These are phyloP conservation scores for Prosopis cineraria DNA, from an alignment of 306 rosid species.

Conservation along the genomic window DNA sequence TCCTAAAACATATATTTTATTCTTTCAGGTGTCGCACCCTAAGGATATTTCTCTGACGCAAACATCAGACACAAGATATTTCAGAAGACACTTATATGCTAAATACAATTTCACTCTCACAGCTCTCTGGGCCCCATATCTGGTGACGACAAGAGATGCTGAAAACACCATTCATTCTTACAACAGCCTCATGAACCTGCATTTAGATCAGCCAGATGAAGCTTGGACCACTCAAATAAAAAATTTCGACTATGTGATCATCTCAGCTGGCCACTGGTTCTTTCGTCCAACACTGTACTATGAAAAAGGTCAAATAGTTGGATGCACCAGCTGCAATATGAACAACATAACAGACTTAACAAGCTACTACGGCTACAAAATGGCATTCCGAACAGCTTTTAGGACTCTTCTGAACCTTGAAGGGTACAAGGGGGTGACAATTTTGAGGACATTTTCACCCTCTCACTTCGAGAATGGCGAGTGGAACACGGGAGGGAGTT, in stretches of 20 bases:
- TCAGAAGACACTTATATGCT: conserved; percentile 54
- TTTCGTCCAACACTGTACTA: conserved; percentile 59
- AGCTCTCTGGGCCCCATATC: conserved; percentile 77
- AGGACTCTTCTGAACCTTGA: conserved; percentile 41
- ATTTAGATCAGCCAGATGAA: conserved; percentile 68
- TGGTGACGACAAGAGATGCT: conserved; percentile 56
- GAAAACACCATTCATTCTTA: conserved; percentile 47
- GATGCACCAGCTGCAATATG: conserved; percentile 61
- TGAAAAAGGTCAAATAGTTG: conserved; percentile 55
- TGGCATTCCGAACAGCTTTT: conserved; percentile 70
- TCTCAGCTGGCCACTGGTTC: conserved; percentile 97
- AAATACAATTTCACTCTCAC: conserved; percentile 76
- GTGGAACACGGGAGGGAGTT: conserved; percentile 88
- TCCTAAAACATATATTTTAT: conserved; percentile 12
- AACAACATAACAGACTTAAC: conserved; percentile 46
- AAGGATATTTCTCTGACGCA: conserved; percentile 53
- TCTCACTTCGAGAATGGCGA: conserved; percentile 86
- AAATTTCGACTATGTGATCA: conserved; percentile 64
- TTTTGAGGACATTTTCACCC: conserved; percentile 86
- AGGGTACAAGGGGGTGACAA: conserved; percentile 67
- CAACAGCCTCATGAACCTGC: conserved; percentile 58
- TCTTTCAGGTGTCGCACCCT: conserved; percentile 63
- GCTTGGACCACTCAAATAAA: conserved; percentile 59
- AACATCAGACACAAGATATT: conserved; percentile 38
- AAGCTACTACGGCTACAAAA: conserved; percentile 54